These are phyloP conservation scores for Fusarium oxysporum DNA, from an alignment of 2,329 filamentous ascomycete genomes.

Conservation along the genomic window DNA sequence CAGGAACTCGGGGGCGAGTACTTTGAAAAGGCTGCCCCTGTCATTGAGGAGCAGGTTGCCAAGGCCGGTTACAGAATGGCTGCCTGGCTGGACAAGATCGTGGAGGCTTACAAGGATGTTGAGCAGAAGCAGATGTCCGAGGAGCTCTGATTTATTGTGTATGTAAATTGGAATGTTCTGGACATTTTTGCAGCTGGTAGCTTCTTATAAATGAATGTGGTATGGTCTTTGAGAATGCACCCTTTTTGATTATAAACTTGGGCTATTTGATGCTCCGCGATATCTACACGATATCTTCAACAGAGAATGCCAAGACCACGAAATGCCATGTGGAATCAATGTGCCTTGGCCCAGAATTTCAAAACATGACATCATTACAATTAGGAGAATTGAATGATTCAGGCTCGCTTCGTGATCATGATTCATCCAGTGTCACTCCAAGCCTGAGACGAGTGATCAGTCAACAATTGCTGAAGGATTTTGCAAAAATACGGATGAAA, in stretches of 20 bases:
- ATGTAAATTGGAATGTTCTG: not conserved
- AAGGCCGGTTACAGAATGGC: constrained; percentile 76
- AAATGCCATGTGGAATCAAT: constrained; percentile 3
- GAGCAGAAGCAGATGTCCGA: constrained; percentile 40
- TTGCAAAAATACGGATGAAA: constrained; percentile 6
- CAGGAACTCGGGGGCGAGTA: constrained; percentile 73
- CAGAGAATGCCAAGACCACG: not conserved
- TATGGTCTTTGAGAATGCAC: not conserved
- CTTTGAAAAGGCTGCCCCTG: constrained; percentile 71
- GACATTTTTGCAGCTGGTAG: not conserved
- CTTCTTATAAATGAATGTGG: not conserved
- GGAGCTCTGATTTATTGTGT: constrained; percentile 45
- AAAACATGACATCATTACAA: constrained; percentile 5
- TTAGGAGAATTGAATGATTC: not conserved
- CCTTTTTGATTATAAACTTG: not conserved
- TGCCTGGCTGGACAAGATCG: constrained; percentile 74
- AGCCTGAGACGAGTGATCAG: constrained; percentile 22
- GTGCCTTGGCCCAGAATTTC: not conserved
- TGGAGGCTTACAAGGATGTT: constrained; percentile 49
- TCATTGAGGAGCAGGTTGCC: constrained; percentile 74
- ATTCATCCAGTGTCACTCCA: constrained; percentile 13
- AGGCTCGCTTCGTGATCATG: constrained; percentile 10
- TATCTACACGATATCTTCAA: not conserved
- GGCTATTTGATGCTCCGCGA: not conserved
- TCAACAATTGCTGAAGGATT: not conserved